Evolutionary conservation across 2,329 filamentous ascomycete species (phyloP).

Genomic region (Pseudodiploospora longispora): DNA sequence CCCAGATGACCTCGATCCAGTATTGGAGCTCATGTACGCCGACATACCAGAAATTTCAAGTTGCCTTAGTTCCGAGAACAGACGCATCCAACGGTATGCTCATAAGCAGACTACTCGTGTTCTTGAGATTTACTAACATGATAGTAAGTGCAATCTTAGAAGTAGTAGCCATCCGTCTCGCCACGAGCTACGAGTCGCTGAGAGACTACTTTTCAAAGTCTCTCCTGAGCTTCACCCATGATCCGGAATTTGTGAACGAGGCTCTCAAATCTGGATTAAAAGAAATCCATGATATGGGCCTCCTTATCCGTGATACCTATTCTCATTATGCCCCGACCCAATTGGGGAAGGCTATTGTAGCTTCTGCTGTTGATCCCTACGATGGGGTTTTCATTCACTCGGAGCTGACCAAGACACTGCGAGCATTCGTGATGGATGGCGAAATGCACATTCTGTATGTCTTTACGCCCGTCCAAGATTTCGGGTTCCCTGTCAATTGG

Average conservation of each 20-base stretch:
- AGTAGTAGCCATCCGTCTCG: slow-evolving; percentile 59
- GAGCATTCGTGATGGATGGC: slow-evolving; percentile 70
- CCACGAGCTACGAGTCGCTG: slow-evolving; percentile 55
- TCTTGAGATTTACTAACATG: not conserved
- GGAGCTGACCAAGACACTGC: slow-evolving; percentile 58
- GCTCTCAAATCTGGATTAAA: slow-evolving; percentile 52
- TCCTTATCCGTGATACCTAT: slow-evolving; percentile 43
- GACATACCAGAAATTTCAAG: slow-evolving; percentile 64
- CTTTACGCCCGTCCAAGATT: slow-evolving; percentile 63
- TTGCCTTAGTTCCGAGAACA: slow-evolving; percentile 58
- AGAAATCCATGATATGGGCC: slow-evolving; percentile 46
- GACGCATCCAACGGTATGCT: slow-evolving; percentile 55
- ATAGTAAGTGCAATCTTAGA: slow-evolving; percentile 57
- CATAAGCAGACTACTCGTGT: not conserved
- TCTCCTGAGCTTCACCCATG: slow-evolving; percentile 52
- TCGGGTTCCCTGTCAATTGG: slow-evolving; percentile 57
- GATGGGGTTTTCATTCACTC: slow-evolving; percentile 66
- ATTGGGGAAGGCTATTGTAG: slow-evolving; percentile 63
- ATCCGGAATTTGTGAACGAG: slow-evolving; percentile 37
- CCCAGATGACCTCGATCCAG: slow-evolving; percentile 58
- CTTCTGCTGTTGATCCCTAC: slow-evolving; percentile 64
- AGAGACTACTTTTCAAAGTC: slow-evolving; percentile 62
- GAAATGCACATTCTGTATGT: slow-evolving; percentile 74
- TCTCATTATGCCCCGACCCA: slow-evolving; percentile 53
- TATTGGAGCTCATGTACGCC: slow-evolving; percentile 62